Conservation (phyloP, 495 filamentous ascomycete genomes). For the Pseudomonodictys pantanalensis region DNA sequence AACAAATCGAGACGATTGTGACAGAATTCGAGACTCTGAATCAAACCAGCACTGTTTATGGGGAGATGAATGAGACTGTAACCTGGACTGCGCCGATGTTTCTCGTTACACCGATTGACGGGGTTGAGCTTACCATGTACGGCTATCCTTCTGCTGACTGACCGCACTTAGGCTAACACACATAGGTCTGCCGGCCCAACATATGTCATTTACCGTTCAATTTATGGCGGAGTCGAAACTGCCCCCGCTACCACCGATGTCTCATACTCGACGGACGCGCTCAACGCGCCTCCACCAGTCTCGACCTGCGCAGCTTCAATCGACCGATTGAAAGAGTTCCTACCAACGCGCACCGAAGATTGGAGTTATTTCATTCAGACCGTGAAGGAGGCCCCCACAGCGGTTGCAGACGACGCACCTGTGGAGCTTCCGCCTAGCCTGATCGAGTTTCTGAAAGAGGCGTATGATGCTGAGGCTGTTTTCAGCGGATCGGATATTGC, state of each 20-base stretch:
- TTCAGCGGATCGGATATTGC: conserved; percentile 26
- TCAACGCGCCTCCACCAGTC: neutral
- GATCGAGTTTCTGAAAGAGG: conserved; percentile 8
- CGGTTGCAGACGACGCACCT: neutral
- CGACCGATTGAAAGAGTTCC: neutral
- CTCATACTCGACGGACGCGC: neutral
- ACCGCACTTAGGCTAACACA: conserved; percentile 5
- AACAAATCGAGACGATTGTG: conserved; percentile 7
- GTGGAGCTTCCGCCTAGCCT: conserved; percentile 8
- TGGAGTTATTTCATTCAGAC: conserved; percentile 19
- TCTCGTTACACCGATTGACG: neutral
- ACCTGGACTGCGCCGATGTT: conserved; percentile 3
- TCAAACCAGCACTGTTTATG: conserved; percentile 12
- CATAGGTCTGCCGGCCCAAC: conserved; percentile 10
- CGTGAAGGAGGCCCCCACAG: neutral
- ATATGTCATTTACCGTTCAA: conserved; percentile 20
- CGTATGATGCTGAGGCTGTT: neutral
- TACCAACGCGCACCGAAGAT: conserved; percentile 8
- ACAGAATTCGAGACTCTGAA: conserved; percentile 2
- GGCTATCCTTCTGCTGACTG: neutral
- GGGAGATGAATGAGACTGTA: conserved; percentile 8
- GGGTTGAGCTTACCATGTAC: conserved; percentile 11
- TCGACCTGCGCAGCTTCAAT: neutral
- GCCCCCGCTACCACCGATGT: neutral
- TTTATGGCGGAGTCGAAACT: conserved; percentile 6